phyloP scores from a whole-genome alignment of 331 rosid genomes.

The Dryas integrifolia region DNA sequence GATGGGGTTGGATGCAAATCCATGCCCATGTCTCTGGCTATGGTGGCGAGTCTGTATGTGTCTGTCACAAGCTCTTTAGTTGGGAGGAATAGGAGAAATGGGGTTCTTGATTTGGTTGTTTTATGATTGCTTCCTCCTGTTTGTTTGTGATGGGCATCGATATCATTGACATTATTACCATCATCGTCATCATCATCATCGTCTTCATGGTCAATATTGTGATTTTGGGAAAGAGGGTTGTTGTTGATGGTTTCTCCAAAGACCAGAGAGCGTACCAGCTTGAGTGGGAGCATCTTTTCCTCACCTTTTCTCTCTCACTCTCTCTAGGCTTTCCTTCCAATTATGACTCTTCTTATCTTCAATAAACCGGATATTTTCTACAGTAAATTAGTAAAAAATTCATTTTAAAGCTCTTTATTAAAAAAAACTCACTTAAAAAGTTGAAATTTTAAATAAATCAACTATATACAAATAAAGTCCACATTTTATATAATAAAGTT shows the following conservation, averaged over 20 bases:
- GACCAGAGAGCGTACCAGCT: constrained; percentile 63
- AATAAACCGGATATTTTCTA: too few species aligned
- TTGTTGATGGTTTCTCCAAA: constrained; percentile 51
- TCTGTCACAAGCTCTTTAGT: constrained; percentile 53
- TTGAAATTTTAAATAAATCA: too few species aligned
- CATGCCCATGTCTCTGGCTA: constrained; percentile 59
- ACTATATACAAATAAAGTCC: too few species aligned
- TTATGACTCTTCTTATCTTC: too few species aligned
- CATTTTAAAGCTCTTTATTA: too few species aligned
- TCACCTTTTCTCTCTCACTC: too few species aligned
- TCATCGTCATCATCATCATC: not conserved
- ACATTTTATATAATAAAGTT: too few species aligned
- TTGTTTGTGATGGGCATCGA: not conserved
- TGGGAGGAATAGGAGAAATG: constrained; percentile 51
- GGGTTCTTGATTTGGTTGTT: constrained; percentile 27
- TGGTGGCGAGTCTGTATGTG: constrained; percentile 55
- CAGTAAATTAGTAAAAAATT: too few species aligned
- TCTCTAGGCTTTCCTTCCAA: too few species aligned
- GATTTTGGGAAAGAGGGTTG: constrained; percentile 34
- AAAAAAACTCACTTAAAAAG: too few species aligned
- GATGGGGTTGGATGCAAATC: constrained; percentile 61
- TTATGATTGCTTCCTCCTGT: constrained; percentile 13
- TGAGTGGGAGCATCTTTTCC: constrained; percentile 56
- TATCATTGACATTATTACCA: not conserved
- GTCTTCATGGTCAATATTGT: not conserved